Evolutionary conservation across 768 basidiomycete genomes (phyloP), one percentile per base, ranked within the genome.

Genomic region (Mycena crocata): DNA sequence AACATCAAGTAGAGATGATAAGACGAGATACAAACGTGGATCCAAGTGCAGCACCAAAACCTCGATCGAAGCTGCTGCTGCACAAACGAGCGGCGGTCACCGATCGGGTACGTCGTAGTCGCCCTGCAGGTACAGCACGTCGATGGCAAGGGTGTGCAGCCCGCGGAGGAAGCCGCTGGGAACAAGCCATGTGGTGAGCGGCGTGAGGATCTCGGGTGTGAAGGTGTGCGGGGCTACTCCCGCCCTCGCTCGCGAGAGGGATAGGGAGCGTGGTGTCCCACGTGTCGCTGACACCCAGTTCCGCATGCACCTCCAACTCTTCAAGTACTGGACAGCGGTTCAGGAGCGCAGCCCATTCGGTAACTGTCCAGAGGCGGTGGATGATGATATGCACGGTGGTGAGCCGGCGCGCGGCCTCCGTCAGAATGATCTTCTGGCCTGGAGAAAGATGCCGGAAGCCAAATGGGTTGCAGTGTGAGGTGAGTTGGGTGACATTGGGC

Each of bases 261-360:
- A 51, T 57, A 4, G 35, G 26, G 0, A 62, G 19, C 24, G 31
- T 31, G 15, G 52, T 48, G 21, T 64, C 57, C 17, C 31, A n/a
- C 10, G 32, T 24, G 19, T 46, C 17, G 64, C 68, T 63, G 32
- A 51, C 61, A 0, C 28, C 50, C 1, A 57, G 21, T 9, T 59
- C 51, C 12, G 51, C 61, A 14, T 51, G 30, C 7, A 69, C 24
- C n/a, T 17, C 34, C 7, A 70, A 56, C 23, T 32, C 34, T 1
- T 37, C 14, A 15, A 70, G 61, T 17, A 23, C 37, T 23, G 52
- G n/a, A 32, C 68, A 70, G 10, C 44, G 40, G 32, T 70, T 58
- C n/a, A 70, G 68, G 23, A 70, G 50, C 46, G 56, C 30, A 7
- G 68, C 64, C 68, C 68, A 70, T 10, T 46, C 37, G 14, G 60